Conservation (phyloP, 2,329 filamentous ascomycete genomes). For the Thielaviopsis euricoi region DNA sequence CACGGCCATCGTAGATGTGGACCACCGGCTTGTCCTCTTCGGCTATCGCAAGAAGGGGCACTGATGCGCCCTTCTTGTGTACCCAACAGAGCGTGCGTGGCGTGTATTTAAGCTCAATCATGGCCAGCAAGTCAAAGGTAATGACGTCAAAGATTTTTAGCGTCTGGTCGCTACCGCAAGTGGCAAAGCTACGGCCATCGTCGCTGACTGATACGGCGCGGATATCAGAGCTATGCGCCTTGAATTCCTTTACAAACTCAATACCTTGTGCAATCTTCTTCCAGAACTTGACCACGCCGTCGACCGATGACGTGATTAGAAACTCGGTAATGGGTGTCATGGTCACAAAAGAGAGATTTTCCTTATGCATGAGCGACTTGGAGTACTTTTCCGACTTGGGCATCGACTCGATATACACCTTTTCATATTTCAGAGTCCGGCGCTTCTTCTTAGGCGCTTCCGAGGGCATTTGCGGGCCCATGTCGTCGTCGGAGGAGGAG, state of each 20-base stretch:
- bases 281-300: constrained; percentile 99
- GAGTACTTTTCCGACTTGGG: constrained; percentile 72
- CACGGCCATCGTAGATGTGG: constrained; percentile 75
- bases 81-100: constrained; percentile 85
- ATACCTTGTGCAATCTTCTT: constrained; percentile 84
- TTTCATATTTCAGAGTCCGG: constrained; percentile 81
- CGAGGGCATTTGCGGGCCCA: constrained; percentile 80
- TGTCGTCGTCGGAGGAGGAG: constrained; percentile 75
- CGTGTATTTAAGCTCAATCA: constrained; percentile 59
- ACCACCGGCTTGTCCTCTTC: constrained; percentile 58
- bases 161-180: constrained; percentile 60
- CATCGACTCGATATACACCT: constrained; percentile 81
- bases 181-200: constrained; percentile 88
- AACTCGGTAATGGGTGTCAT: constrained; percentile 89
- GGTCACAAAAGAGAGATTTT: constrained; percentile 74
- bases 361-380: constrained; percentile 96
- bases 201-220: constrained; percentile 68
- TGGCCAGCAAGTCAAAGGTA: constrained; percentile 73
- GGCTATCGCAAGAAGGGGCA: constrained; percentile 73
- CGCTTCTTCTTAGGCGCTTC: constrained; percentile 76
- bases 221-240: constrained; percentile 75
- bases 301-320: constrained; percentile 79
- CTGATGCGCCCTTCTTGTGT: constrained; percentile 69
- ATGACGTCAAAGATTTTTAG: constrained; percentile 71
- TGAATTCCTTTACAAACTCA: constrained; percentile 97